phyloP scores from a whole-genome alignment of 768 basidiomycete species.

The Gymnopilus junonius region DNA sequence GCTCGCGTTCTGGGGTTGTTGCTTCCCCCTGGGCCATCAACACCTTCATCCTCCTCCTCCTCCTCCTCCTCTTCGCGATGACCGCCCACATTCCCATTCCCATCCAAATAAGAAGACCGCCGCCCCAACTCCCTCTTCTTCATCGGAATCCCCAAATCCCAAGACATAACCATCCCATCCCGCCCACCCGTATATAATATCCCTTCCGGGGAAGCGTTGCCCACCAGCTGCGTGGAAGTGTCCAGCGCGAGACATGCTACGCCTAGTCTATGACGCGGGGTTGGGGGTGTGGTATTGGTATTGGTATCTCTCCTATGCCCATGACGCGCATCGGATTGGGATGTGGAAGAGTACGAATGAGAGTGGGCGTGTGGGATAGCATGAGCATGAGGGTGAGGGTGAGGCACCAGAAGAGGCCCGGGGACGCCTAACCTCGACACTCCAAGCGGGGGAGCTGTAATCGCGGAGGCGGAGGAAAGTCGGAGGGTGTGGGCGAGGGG shows the following conservation, averaged over 20 bases:
- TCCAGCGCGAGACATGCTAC: slow-evolving; percentile 90
- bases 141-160: slow-evolving; percentile 81
- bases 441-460: slow-evolving; percentile 75
- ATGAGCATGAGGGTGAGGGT: background rate
- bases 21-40: slow-evolving; percentile 16
- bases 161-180: slow-evolving; percentile 86
- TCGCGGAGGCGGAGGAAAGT: slow-evolving; percentile 49
- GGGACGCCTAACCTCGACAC: slow-evolving; percentile 67
- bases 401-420: slow-evolving; percentile 64
- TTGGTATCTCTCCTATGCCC: background rate
- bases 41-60: background rate
- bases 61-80: too few species aligned
- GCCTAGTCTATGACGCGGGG: slow-evolving; percentile 84
- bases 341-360: too few species aligned
- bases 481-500: slow-evolving; percentile 62
- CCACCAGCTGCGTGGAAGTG: slow-evolving; percentile 75
- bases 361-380: too few species aligned
- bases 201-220: slow-evolving; percentile 71
- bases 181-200: slow-evolving; percentile 90
- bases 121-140: slow-evolving; percentile 35
- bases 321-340: too few species aligned
- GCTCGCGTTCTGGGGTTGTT: too few species aligned
- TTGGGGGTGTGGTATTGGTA: slow-evolving; percentile 8
- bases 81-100: too few species aligned
- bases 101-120: too few species aligned